Percentiles rank a stretch among this genome's conserved stretches.
Evolutionary conservation across 768 basidiomycete genomes (phyloP).

Genomic region (Boletus edulis): DNA sequence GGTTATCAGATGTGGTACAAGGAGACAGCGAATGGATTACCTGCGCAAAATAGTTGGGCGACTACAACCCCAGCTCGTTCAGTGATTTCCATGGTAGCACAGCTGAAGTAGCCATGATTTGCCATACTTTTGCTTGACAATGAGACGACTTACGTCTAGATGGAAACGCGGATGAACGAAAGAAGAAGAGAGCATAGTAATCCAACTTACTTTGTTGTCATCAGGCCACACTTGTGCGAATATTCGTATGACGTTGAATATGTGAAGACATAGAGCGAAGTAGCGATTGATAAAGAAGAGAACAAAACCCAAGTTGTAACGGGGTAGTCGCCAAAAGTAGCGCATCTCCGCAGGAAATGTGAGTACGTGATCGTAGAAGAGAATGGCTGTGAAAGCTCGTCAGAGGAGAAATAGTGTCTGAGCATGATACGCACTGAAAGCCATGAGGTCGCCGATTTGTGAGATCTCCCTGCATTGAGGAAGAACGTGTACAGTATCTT

Average conservation of each 20-base stretch:
- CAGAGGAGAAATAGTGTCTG: background rate
- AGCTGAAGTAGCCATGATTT: background rate
- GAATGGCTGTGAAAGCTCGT: constrained; percentile 18
- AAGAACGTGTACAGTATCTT: background rate
- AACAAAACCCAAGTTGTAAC: constrained; percentile 31
- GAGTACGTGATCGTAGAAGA: constrained; percentile 45
- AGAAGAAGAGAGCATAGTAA: no score
- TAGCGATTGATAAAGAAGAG: constrained; percentile 46
- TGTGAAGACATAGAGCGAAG: constrained; percentile 35
- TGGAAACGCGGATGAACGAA: background rate
- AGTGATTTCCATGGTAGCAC: background rate
- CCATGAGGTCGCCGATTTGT: background rate
- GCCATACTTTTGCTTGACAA: background rate
- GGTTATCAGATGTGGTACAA: background rate
- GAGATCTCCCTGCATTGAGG: background rate
- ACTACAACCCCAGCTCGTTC: constrained; percentile 2
- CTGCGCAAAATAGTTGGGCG: constrained; percentile 8
- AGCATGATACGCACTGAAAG: constrained; percentile 3
- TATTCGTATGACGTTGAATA: constrained; percentile 35
- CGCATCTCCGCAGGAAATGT: constrained; percentile 43
- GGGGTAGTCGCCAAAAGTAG: constrained; percentile 39
- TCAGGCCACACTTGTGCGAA: constrained; percentile 25
- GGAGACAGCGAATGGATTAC: background rate
- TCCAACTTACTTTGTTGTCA: background rate
- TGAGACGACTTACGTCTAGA: constrained; percentile 11